Evolutionary conservation across 1,139 yeast species (phyloP), one percentile per base, ranked within the genome.

Genomic region (Pichia sp.): DNA sequence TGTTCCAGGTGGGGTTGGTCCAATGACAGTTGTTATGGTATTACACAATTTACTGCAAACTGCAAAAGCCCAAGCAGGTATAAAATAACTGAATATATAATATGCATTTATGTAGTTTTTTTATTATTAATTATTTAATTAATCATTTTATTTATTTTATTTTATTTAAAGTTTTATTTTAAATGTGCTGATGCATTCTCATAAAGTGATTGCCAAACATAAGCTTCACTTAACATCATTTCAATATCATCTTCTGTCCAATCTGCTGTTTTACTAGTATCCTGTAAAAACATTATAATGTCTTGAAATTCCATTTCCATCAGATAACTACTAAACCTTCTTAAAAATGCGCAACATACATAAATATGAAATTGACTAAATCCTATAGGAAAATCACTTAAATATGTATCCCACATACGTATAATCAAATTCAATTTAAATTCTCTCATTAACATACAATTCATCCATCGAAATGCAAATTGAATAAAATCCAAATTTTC

Each of bases 391-490:
- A 85, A 86, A 61, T 92, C 97, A 42, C 96, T 81, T 44, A 92
- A 67, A 62, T 92, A 92, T 0, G 99, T 90, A 61, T 92, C 99
- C 98, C 98, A 92, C 96, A 92, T 92, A 45, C 99, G 72, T 28
- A 89, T 80, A 8, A 92, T 86, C 49, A 87, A 74, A 34, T 72
- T 70, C 56, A 92, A 80, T 39, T 82, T 79, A 37, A 92, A 72
- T 60, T 92, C 99, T 54, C 99, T 75, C 99, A 92, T 92, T 45
- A 92, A 69, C 56, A 92, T 69, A 66, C 99, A 92, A 65, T 94
- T 92, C 97, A 94, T 94, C 99, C 99, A 92, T 54, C 99, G 73
- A 67, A 92, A 94, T 28, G 96, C 78, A 65, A 92, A 92, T 62
- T 94, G 98, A 54, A 94, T 80, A 60, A 92, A 92, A 62, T 92